phyloP scores from a whole-genome alignment of 163 green algal genomes.

The Scenedesmus sp. region DNA sequence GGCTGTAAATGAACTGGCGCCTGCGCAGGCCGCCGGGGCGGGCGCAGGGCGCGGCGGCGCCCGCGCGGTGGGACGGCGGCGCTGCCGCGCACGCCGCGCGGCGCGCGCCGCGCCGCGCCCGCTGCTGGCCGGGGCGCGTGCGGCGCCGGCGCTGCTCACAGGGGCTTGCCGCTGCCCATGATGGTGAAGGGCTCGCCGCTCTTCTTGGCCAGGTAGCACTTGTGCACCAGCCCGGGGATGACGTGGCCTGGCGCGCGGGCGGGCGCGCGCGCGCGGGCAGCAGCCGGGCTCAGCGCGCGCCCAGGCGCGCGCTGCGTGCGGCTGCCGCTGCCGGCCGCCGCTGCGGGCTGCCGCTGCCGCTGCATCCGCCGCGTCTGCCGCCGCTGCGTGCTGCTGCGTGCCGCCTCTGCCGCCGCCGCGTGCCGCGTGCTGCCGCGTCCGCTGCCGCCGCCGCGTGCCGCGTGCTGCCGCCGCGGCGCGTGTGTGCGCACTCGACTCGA shows the following conservation, averaged over 20 bases:
- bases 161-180: constrained; percentile 64
- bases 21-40: not conserved
- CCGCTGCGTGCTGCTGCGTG: too few species aligned
- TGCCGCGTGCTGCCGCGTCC: too few species aligned
- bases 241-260: constrained; percentile 64
- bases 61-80: too few species aligned
- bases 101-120: too few species aligned
- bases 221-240: constrained; percentile 69
- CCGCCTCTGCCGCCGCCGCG: too few species aligned
- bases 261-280: too few species aligned
- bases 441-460: too few species aligned
- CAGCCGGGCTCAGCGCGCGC: too few species aligned
- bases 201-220: constrained; percentile 68
- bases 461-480: not conserved
- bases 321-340: not conserved
- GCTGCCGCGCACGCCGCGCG: not conserved
- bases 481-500: constrained; percentile 54
- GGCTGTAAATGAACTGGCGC: constrained; percentile 71
- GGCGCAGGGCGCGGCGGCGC: too few species aligned
- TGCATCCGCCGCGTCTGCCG: not conserved
- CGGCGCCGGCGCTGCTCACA: constrained; percentile 33
- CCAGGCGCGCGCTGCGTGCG: too few species aligned
- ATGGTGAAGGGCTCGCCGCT: constrained; percentile 61
- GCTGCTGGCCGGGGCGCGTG: not conserved
- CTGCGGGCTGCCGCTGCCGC: not conserved